Percentiles rank a stretch among this genome's conserved stretches.
These are phyloP conservation scores for Dendrocalamus latiflorus DNA, from an alignment of 202 grass and related monocot species.

Conservation along the genomic window DNA sequence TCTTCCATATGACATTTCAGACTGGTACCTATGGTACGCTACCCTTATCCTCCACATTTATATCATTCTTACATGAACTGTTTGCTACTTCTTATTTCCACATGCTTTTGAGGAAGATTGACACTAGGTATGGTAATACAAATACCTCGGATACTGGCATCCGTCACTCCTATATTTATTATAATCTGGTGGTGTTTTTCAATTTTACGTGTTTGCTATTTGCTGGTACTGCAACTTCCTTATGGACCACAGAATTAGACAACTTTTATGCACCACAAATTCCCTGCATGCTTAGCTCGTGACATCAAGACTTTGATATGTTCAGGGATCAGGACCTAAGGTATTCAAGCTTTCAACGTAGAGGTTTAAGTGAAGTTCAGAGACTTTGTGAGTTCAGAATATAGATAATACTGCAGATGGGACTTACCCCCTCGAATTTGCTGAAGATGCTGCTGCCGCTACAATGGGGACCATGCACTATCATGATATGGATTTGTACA, in stretches of 20 bases:
- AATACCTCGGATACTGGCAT: not conserved
- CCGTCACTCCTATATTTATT: not conserved
- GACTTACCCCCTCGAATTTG: not conserved
- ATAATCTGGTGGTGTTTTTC: not conserved
- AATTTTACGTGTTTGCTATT: not conserved
- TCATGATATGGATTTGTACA: conserved; percentile 4
- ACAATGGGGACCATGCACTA: not conserved
- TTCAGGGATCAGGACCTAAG: not conserved
- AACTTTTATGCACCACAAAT: not conserved
- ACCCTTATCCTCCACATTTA: not conserved
- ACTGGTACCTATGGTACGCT: not conserved
- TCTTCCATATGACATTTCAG: not conserved
- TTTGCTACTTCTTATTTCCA: not conserved
- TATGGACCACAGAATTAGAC: not conserved
- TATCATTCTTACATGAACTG: not conserved
- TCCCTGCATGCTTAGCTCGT: conserved; percentile 1
- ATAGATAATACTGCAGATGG: not conserved
- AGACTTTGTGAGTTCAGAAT: not conserved
- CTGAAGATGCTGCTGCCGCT: not conserved
- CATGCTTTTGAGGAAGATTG: not conserved
- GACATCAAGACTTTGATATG: not conserved
- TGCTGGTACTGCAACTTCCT: not conserved
- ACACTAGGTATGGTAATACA: not conserved
- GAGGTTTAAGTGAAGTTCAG: not conserved
- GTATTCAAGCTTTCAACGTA: not conserved